Evolutionary conservation across 768 basidiomycete species (phyloP).

Genomic region (Macrocybe gigantea): DNA sequence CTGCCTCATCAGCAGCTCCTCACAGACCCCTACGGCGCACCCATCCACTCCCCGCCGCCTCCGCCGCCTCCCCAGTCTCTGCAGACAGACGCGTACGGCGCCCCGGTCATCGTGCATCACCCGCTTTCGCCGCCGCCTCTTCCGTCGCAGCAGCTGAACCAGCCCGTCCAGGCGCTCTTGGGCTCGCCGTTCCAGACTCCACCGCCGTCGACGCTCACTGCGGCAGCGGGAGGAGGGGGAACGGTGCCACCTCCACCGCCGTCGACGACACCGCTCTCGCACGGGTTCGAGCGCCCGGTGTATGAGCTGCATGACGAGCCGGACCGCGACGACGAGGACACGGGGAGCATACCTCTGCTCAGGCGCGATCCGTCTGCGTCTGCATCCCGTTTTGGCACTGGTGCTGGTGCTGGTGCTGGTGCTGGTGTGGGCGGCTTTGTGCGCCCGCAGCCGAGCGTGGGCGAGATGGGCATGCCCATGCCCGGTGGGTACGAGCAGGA

Average conservation of each 20-base stretch:
- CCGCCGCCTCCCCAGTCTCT: slow-evolving; percentile 15
- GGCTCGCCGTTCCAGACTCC: no score
- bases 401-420: no score
- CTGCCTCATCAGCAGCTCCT: background rate
- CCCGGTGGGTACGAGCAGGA: slow-evolving; percentile 41
- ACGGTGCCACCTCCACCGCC: slow-evolving; percentile 15
- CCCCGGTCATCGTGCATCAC: no score
- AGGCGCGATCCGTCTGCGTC: slow-evolving; percentile 33
- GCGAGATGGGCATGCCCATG: slow-evolving; percentile 17
- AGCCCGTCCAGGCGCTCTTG: no score
- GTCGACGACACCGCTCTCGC: slow-evolving; percentile 15
- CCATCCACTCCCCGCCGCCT: slow-evolving; percentile 11
- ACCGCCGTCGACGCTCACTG: no score
- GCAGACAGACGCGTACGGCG: background rate
- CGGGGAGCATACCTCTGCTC: slow-evolving; percentile 66
- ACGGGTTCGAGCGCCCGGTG: slow-evolving; percentile 11
- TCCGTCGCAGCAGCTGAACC: no score
- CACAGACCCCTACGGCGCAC: slow-evolving; percentile 5
- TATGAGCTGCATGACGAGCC: slow-evolving; percentile 39
- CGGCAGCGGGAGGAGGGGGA: no score
- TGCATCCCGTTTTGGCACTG: slow-evolving; percentile 1
- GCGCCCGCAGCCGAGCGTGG: background rate
- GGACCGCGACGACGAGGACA: slow-evolving; percentile 39
- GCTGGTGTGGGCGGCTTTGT: no score
- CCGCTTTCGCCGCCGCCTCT: no score